Conservation (phyloP, 495 filamentous ascomycete species). For the Thermothielavioides terrestris region DNA sequence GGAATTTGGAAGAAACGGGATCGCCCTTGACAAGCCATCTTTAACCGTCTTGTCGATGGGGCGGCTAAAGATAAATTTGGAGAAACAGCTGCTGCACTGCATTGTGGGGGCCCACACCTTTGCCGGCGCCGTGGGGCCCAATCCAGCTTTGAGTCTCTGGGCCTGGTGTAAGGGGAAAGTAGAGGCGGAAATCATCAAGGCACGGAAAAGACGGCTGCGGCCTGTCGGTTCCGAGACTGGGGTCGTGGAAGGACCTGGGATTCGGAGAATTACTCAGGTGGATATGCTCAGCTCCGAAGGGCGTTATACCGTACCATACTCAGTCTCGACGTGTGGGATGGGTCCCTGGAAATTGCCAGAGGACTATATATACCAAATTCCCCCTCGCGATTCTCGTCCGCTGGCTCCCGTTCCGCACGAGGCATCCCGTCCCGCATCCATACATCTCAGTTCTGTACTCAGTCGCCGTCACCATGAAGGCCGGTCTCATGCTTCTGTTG, state of each 20-base stretch:
- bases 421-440: too few species aligned
- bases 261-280: too few species aligned
- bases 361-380: too few species aligned
- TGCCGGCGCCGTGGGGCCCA: neutral
- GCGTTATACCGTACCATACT: too few species aligned
- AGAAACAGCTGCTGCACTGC: neutral
- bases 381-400: neutral
- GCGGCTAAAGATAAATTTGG: slow-evolving; percentile 12
- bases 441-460: neutral
- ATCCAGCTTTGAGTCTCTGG: neutral
- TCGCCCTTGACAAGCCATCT: too few species aligned
- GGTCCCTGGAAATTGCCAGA: neutral
- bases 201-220: neutral
- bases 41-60: slow-evolving; percentile 7
- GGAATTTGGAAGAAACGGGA: slow-evolving; percentile 9
- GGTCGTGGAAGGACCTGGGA: too few species aligned
- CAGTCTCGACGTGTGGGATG: too few species aligned
- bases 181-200: slow-evolving; percentile 2
- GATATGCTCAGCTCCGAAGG: too few species aligned
- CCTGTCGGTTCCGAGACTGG: neutral
- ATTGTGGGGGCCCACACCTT: slow-evolving; percentile 3
- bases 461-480: slow-evolving; percentile 30
- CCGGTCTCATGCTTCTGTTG: slow-evolving; percentile 28
- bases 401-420: neutral
- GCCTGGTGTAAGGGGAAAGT: neutral